These are phyloP conservation scores for Barbarea vulgaris DNA, from an alignment of 345 rosid species.

Conservation along the genomic window DNA sequence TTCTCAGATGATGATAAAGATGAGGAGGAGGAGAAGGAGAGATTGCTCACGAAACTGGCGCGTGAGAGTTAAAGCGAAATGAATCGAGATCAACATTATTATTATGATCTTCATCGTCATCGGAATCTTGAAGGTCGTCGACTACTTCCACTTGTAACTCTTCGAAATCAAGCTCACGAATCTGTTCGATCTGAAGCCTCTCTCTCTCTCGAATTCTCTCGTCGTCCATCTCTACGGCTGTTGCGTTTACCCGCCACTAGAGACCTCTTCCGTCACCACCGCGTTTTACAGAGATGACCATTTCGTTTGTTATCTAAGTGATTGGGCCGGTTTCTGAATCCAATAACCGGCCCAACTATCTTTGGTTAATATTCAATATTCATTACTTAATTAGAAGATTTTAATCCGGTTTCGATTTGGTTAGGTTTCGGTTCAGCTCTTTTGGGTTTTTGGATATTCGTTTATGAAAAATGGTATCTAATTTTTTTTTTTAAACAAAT, in stretches of 20 bases:
- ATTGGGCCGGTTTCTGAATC: background rate
- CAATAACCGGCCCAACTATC: slow-evolving; percentile 16
- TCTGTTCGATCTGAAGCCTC: slow-evolving; percentile 85
- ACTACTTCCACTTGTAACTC: slow-evolving; percentile 90
- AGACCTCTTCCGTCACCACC: background rate
- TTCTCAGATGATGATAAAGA: background rate
- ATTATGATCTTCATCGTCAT: slow-evolving; percentile 42
- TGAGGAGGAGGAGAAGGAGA: background rate
- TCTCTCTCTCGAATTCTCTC: slow-evolving; percentile 62
- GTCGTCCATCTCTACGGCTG: slow-evolving; percentile 47
- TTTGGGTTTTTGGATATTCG: too few species aligned
- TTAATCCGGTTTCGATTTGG: too few species aligned
- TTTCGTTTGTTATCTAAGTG: background rate
- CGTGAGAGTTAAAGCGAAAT: slow-evolving; percentile 47
- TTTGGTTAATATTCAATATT: background rate
- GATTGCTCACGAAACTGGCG: slow-evolving; percentile 6
- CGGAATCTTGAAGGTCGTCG: slow-evolving; percentile 59
- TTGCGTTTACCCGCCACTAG: slow-evolving; percentile 29
- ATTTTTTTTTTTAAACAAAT: too few species aligned
- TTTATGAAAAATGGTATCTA: too few species aligned
- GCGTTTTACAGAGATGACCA: slow-evolving; percentile 14
- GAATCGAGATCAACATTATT: slow-evolving; percentile 46
- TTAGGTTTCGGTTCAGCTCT: too few species aligned
- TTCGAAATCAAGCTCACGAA: slow-evolving; percentile 81
- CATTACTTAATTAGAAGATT: too few species aligned